These are phyloP conservation scores for Fusarium austroafricanum DNA, from an alignment of 2,329 filamentous ascomycete genomes.

Conservation along the genomic window DNA sequence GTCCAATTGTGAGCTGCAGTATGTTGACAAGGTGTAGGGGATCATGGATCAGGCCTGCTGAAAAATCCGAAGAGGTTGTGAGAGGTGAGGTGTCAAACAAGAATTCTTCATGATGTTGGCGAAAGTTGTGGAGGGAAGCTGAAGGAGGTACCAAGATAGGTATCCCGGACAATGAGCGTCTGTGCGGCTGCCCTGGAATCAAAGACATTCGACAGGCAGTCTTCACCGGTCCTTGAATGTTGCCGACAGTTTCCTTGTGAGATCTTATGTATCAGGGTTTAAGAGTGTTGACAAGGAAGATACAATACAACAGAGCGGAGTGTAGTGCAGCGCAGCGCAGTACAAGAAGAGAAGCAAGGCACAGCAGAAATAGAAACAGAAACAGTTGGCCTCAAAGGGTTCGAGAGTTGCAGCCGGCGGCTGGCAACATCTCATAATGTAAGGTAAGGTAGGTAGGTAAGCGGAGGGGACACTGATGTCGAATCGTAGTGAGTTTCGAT, in stretches of 20 bases:
- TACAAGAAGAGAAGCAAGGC: conserved; percentile 1
- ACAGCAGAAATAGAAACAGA: conserved; percentile 17
- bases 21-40: background rate
- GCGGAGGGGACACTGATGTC: conserved; percentile 17
- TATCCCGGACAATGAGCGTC: background rate
- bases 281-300: conserved; percentile 15
- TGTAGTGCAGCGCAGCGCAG: background rate
- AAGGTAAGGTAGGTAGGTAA: conserved; percentile 20
- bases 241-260: conserved; percentile 13
- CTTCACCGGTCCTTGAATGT: conserved; percentile 14
- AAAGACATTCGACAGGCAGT: conserved; percentile 8
- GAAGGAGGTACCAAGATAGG: conserved; percentile 13
- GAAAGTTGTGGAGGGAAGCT: conserved; percentile 4
- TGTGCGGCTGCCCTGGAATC: background rate
- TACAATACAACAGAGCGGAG: background rate
- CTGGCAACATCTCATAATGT: conserved; percentile 27
- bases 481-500: conserved; percentile 23
- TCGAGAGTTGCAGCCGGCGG: conserved; percentile 16
- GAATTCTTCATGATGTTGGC: conserved; percentile 13
- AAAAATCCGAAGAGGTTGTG: background rate
- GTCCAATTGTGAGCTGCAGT: background rate
- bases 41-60: conserved; percentile 3
- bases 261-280: conserved; percentile 11
- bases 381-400: conserved; percentile 37
- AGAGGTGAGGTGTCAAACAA: conserved; percentile 22